These are phyloP conservation scores for Linderniella brevidens DNA, from an alignment of 257 asterid genomes.

Conservation along the genomic window DNA sequence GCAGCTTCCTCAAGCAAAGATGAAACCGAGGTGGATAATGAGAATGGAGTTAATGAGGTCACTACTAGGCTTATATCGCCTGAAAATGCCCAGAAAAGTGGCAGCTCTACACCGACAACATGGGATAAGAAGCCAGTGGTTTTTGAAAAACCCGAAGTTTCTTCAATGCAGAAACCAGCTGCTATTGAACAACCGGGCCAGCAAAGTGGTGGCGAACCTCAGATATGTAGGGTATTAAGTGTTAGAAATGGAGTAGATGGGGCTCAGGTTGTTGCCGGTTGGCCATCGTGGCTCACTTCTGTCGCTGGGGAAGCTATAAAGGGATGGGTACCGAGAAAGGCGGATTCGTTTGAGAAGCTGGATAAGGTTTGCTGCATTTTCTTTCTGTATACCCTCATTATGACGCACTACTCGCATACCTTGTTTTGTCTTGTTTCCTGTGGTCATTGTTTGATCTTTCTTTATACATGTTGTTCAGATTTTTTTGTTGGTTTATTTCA, in stretches of 20 bases:
- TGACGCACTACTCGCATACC: neutral
- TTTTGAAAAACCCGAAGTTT: constrained; percentile 22
- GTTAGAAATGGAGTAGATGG: constrained; percentile 58
- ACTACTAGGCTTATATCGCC: constrained; percentile 39
- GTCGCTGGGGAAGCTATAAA: constrained; percentile 91
- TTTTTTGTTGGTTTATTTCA: too few relatives aligned
- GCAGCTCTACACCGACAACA: constrained; percentile 39
- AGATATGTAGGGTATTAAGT: constrained; percentile 37
- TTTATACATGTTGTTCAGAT: too few relatives aligned
- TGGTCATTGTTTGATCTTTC: neutral
- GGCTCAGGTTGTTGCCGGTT: constrained; percentile 70
- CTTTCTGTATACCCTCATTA: constrained; percentile 1
- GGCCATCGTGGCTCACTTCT: constrained; percentile 81
- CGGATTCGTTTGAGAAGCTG: constrained; percentile 80
- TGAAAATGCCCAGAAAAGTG: constrained; percentile 42
- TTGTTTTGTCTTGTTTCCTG: neutral
- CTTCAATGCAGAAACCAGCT: constrained; percentile 16
- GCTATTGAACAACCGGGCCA: constrained; percentile 12
- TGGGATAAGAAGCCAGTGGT: constrained; percentile 28
- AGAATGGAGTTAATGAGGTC: constrained; percentile 47
- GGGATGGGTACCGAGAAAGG: constrained; percentile 86
- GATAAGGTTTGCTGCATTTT: constrained; percentile 42
- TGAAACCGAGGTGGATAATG: constrained; percentile 35
- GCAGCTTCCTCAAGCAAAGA: constrained; percentile 35
- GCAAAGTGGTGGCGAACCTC: constrained; percentile 27